Conservation (phyloP, 345 rosid species). For the Dimocarpus longan region DNA sequence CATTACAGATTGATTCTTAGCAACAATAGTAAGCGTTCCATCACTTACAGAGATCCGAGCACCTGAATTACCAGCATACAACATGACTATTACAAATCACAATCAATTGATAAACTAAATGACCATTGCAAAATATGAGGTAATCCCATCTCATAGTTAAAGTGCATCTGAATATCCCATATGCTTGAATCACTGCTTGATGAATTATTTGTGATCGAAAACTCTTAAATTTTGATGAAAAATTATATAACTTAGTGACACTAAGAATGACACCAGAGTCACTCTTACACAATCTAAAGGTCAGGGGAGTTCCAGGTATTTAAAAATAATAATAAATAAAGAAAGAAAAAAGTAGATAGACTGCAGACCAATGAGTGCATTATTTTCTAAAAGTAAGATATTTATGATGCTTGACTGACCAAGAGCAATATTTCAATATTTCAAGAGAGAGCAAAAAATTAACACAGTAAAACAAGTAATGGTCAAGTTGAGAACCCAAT, state of each 20-base stretch:
- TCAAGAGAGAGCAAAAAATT: background rate
- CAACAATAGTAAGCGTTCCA: conserved; percentile 76
- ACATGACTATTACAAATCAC: background rate
- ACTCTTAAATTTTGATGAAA: background rate
- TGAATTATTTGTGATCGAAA: background rate
- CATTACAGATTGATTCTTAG: conserved; percentile 77
- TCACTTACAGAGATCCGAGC: conserved; percentile 76
- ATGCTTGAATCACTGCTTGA: background rate
- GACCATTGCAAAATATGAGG: conserved; percentile 7
- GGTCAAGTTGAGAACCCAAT: background rate
- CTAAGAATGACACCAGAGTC: background rate
- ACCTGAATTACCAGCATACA: conserved; percentile 48
- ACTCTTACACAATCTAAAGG: background rate
- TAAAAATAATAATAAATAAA: too few species aligned
- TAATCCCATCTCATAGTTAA: background rate
- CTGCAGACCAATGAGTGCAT: background rate
- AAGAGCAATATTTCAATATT: background rate
- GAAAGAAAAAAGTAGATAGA: too few species aligned
- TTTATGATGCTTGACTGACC: background rate
- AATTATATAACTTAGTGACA: background rate
- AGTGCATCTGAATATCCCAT: background rate
- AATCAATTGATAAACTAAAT: background rate
- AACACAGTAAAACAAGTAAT: background rate
- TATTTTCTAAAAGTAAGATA: background rate
- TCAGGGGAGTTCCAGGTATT: background rate